Evolutionary conservation across 1,284 basidiomycete species (phyloP).

Genomic region (Leccinum subrobustum): DNA sequence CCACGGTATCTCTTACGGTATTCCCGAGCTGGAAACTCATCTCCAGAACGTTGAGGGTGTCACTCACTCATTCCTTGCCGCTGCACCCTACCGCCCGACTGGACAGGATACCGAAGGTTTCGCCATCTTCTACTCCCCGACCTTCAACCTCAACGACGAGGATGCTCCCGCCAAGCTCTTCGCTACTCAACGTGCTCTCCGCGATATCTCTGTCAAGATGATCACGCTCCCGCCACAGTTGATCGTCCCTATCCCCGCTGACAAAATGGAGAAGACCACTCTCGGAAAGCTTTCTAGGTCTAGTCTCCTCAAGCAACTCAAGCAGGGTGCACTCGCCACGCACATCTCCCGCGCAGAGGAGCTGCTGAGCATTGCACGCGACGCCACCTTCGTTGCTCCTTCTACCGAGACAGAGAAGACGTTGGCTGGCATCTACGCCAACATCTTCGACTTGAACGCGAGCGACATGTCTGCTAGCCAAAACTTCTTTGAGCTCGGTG

Average conservation of each 20-base stretch:
- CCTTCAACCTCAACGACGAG: slow-evolving; percentile 22
- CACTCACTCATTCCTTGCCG: slow-evolving; percentile 38
- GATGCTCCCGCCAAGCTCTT: slow-evolving; percentile 22
- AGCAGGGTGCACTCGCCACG: slow-evolving; percentile 29
- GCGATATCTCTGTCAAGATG: slow-evolving; percentile 27
- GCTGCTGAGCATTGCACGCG: slow-evolving; percentile 27
- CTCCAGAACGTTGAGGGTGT: slow-evolving; percentile 41
- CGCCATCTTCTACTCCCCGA: slow-evolving; percentile 31
- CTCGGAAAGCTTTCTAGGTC: slow-evolving; percentile 34
- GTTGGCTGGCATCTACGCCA: slow-evolving; percentile 28
- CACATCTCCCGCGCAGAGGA: slow-evolving; percentile 32
- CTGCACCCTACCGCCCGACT: slow-evolving; percentile 35
- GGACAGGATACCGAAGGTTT: slow-evolving; percentile 35
- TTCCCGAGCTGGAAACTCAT: slow-evolving; percentile 41
- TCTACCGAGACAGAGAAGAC: slow-evolving; percentile 30
- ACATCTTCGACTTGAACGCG: slow-evolving; percentile 27
- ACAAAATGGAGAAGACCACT: slow-evolving; percentile 34
- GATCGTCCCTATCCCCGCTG: slow-evolving; percentile 30
- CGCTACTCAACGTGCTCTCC: slow-evolving; percentile 21
- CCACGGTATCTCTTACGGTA: slow-evolving; percentile 46
- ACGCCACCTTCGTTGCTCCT: slow-evolving; percentile 24
- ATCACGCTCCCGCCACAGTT: slow-evolving; percentile 28
- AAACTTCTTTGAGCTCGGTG: slow-evolving; percentile 36
- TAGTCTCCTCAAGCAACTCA: slow-evolving; percentile 29
- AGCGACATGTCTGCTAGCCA: slow-evolving; percentile 29